A percentile compares a stretch with the other conserved stretches of the same genome.
phyloP scores from a whole-genome alignment of 805 yeast genomes.

The Zygotorulaspora florentina region DNA sequence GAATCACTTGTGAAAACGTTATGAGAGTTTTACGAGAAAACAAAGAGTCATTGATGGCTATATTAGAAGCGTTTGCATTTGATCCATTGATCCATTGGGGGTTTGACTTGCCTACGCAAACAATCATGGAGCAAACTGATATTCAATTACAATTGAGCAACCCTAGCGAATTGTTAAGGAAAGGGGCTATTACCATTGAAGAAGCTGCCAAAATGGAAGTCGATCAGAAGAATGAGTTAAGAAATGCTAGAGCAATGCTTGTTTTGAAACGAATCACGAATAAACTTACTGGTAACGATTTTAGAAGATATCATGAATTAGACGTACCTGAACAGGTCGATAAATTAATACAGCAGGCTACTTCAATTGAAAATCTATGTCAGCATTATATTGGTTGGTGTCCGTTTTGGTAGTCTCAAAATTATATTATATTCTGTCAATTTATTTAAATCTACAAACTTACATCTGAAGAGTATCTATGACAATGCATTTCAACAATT shows the following conservation, averaged over 20 bases:
- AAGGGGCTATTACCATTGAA: constrained; percentile 70
- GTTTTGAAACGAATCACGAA: constrained; percentile 88
- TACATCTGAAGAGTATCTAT: constrained; percentile 16
- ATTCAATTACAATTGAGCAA: constrained; percentile 62
- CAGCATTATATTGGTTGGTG: constrained; percentile 99
- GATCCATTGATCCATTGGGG: constrained; percentile 99
- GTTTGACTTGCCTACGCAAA: constrained; percentile 82
- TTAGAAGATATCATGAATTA: constrained; percentile 63
- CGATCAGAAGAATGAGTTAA: constrained; percentile 64
- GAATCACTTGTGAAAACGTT: constrained; percentile 95
- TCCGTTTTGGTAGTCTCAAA: constrained; percentile 79
- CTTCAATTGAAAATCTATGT: constrained; percentile 90
- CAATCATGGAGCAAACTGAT: constrained; percentile 70
- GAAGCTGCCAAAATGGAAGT: constrained; percentile 68
- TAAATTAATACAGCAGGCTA: constrained; percentile 89
- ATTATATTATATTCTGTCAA: neutral
- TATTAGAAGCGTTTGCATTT: constrained; percentile 94
- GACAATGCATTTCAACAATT: constrained; percentile 16
- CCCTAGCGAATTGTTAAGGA: constrained; percentile 64
- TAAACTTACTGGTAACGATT: constrained; percentile 91
- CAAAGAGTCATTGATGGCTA: constrained; percentile 95
- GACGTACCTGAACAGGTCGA: constrained; percentile 90
- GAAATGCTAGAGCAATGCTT: constrained; percentile 86
- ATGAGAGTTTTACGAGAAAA: constrained; percentile 92
- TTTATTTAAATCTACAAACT: constrained; percentile 2